phyloP scores from a whole-genome alignment of 2,329 filamentous ascomycete genomes.

The Sporothrix schenckii region DNA sequence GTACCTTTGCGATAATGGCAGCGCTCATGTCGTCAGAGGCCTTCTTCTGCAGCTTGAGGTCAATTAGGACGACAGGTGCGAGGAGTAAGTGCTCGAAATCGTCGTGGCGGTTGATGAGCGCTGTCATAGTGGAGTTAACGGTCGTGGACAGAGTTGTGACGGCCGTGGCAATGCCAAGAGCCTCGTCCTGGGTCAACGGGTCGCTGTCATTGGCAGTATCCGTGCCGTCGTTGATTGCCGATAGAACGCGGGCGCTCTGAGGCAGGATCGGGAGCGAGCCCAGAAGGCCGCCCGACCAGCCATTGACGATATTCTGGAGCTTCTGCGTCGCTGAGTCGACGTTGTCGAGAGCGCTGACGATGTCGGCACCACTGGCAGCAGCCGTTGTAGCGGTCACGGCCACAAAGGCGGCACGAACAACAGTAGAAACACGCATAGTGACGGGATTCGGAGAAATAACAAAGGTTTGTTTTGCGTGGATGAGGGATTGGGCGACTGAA shows the following conservation, averaged over 20 bases:
- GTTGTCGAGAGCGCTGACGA: constrained; percentile 25
- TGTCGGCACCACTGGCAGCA: constrained; percentile 22
- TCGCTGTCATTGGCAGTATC: constrained; percentile 45
- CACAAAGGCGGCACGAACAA: neutral
- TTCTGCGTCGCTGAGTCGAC: constrained; percentile 20
- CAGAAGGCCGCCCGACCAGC: constrained; percentile 47
- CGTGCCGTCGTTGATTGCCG: constrained; percentile 47
- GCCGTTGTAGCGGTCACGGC: neutral
- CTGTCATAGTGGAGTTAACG: constrained; percentile 47
- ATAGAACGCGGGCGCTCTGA: constrained; percentile 47
- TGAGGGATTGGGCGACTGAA: neutral
- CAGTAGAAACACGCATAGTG: constrained; percentile 12
- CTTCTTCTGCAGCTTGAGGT: constrained; percentile 47
- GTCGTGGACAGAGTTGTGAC: constrained; percentile 44
- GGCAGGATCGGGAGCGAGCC: constrained; percentile 48
- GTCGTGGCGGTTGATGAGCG: constrained; percentile 47
- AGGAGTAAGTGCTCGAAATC: constrained; percentile 51
- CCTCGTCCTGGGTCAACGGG: constrained; percentile 46
- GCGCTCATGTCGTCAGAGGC: constrained; percentile 47
- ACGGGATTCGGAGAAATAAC: neutral
- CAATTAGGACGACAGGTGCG: constrained; percentile 49
- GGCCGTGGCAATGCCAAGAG: constrained; percentile 46
- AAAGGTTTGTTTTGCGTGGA: neutral
- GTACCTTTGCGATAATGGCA: constrained; percentile 49
- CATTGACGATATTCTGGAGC: constrained; percentile 40